Evolutionary conservation across 306 rosid species (phyloP).

Genomic region (Prunus mira): DNA sequence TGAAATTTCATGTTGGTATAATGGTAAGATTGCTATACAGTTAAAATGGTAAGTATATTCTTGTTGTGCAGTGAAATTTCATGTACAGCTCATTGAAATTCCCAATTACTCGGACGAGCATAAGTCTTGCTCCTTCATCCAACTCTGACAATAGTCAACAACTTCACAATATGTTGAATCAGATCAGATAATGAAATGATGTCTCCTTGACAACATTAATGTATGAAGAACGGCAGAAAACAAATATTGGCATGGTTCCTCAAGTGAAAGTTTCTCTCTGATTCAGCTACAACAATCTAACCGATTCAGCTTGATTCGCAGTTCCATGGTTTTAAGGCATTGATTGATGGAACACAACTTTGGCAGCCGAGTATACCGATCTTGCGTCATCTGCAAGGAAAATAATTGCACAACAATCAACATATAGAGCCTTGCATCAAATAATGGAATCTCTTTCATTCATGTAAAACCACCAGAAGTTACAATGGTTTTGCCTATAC

Average conservation of each 20-base stretch:
- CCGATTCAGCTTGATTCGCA: neutral
- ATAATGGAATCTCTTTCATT: neutral
- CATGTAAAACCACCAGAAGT: neutral
- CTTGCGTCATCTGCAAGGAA: conserved; percentile 38
- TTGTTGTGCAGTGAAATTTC: too few species aligned
- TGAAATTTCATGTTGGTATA: neutral
- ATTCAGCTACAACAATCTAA: neutral
- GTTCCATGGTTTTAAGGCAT: conserved; percentile 8
- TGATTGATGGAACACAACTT: conserved; percentile 30
- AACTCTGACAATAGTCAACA: neutral
- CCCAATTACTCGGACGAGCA: neutral
- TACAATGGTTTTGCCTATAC: neutral
- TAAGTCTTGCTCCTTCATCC: neutral
- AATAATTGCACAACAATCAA: neutral
- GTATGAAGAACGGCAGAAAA: neutral
- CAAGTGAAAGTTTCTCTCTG: neutral
- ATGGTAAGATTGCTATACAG: too few species aligned
- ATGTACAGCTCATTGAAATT: neutral
- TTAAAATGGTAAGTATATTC: too few species aligned
- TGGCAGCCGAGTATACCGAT: conserved; percentile 30
- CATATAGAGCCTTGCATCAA: neutral
- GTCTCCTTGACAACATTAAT: too few species aligned
- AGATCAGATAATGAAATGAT: neutral
- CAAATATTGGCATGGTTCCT: neutral
- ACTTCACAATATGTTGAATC: too few species aligned